Base-by-base conservation (phyloP, 148 eudicot genomes). In the Rhododendron williamsianum region DNA sequence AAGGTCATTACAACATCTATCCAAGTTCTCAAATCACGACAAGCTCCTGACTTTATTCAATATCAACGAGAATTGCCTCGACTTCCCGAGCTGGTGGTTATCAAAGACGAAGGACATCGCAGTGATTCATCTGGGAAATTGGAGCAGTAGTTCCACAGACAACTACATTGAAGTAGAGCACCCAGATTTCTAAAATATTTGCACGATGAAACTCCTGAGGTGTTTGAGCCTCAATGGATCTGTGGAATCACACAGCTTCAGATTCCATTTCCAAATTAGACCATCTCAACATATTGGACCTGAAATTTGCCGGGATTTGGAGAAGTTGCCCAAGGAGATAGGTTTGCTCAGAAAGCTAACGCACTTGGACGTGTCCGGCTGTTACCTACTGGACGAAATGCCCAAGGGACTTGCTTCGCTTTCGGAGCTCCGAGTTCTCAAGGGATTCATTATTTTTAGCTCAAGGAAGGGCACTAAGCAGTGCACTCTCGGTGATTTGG, bases 101-200 rank as follows among this genome's bases (percentile, higher is more conserved):
- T 73, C 77, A 30, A 15, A 73, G 77, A 35, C 8, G 38, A 35
- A 33, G 43, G 11, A 30, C 38, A 33, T 73, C 77, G 1, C 8
- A 12, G 77, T 73, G 36, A 35, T 73, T 73, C 77, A 73, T 73
- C 41, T 73, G 43, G 77, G 77, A 73, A 73, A 73, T 15, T 73
- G 77, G 77, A 73, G 77, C 19, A 1, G 77, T 36, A 92, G 91
- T 1, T 73, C 77, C 77, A 36, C 8, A 73, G 45, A 73, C 23
- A 35, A 73, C 1, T 30, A 30, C 19, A 73, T 73, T 10, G 77
- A 73, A 35, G 77, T 21, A 35, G 77, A 73, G 23, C 0, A 13
- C 41, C 21, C 77, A 13, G 8, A 16, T 30, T 35, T 73, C 77
- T 73, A 36, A 45, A 73, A 35, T 18, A 18, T 8, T 73, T 73